Evolutionary conservation across 139 green algal genomes (phyloP).

Genomic region (Raphidocelis subcapitata): DNA sequence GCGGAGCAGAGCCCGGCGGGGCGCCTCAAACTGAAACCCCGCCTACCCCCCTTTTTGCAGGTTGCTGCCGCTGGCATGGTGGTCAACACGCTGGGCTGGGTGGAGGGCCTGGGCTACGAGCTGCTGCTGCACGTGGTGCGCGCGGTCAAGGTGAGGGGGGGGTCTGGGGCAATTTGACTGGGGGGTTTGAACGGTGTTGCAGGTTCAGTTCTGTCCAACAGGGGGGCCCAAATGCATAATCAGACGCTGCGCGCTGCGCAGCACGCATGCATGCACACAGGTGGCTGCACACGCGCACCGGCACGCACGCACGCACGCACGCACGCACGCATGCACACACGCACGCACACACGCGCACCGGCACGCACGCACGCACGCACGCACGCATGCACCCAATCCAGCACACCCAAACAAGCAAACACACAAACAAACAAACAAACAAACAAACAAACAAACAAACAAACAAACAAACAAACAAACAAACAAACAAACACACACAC

Average conservation of each 20-base stretch:
- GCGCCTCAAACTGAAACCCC: too few species aligned
- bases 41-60: neutral
- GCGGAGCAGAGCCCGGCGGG: too few species aligned
- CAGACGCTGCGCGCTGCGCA: neutral
- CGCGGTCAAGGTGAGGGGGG: conserved; percentile 44
- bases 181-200: neutral
- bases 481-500: too few species aligned
- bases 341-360: too few species aligned
- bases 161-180: too few species aligned
- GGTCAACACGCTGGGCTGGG: conserved; percentile 95
- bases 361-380: too few species aligned
- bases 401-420: too few species aligned
- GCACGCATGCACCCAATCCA: too few species aligned
- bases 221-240: neutral
- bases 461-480: too few species aligned
- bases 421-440: too few species aligned
- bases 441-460: too few species aligned
- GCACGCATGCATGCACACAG: neutral
- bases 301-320: neutral
- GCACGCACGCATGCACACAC: too few species aligned
- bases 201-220: neutral
- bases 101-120: conserved; percentile 90
- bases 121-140: conserved; percentile 84
- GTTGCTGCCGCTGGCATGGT: conserved; percentile 71
- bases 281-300: neutral